Evolutionary conservation across 306 rosid genomes (phyloP).

Genomic region (Malus sieversii): DNA sequence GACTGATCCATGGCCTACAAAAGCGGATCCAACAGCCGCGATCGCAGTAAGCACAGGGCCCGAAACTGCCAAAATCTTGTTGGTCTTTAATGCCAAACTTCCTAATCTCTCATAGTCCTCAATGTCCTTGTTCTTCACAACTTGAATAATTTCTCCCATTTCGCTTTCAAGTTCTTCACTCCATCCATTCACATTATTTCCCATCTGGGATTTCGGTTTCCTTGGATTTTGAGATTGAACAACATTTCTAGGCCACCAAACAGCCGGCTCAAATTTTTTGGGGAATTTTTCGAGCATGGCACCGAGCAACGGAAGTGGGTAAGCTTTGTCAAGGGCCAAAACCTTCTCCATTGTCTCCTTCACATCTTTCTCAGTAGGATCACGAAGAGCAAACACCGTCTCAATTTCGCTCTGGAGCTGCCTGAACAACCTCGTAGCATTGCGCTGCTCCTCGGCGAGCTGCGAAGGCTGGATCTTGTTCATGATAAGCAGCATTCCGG

Average conservation of each 20-base stretch:
- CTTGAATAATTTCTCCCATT: constrained; percentile 47
- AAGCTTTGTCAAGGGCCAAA: constrained; percentile 64
- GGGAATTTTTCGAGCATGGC: constrained; percentile 75
- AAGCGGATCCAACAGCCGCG: constrained; percentile 48
- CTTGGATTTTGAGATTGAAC: background rate
- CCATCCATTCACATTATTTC: constrained; percentile 45
- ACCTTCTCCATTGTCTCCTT: constrained; percentile 38
- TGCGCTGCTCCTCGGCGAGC: constrained; percentile 75
- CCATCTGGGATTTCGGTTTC: background rate
- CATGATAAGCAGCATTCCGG: constrained; percentile 47
- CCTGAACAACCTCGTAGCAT: constrained; percentile 53
- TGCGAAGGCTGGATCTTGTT: constrained; percentile 84
- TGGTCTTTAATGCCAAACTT: constrained; percentile 41
- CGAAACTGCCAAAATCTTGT: constrained; percentile 49
- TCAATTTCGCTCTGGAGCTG: constrained; percentile 37
- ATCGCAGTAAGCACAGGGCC: constrained; percentile 67
- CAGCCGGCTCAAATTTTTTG: constrained; percentile 45
- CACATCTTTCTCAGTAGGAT: constrained; percentile 34
- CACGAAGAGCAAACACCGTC: constrained; percentile 24
- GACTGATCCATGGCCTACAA: constrained; percentile 30
- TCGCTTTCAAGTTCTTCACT: constrained; percentile 41
- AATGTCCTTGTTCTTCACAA: constrained; percentile 43
- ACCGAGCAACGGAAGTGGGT: constrained; percentile 74
- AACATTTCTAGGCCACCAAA: constrained; percentile 60
- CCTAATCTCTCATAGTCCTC: constrained; percentile 70